These are phyloP conservation scores for Phytophthora constricta DNA, from an alignment of 352 stramenopile genomes.

Conservation along the genomic window DNA sequence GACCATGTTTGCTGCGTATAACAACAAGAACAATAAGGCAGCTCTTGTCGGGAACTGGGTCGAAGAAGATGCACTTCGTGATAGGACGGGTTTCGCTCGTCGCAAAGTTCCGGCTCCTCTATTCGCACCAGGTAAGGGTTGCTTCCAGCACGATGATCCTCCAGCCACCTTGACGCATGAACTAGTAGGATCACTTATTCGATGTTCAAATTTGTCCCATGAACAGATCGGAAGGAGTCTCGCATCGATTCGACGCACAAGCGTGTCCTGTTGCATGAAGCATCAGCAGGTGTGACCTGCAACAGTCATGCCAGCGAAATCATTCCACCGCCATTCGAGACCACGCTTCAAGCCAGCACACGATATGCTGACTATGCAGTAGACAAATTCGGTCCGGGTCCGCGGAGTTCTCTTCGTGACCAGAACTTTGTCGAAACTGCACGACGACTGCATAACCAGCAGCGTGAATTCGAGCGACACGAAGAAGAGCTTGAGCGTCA, in stretches of 20 bases:
- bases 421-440: constrained; percentile 51
- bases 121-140: constrained; percentile 38
- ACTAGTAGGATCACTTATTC: not conserved
- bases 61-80: constrained; percentile 76
- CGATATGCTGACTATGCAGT: constrained; percentile 55
- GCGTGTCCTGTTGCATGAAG: constrained; percentile 56
- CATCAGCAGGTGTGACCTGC: constrained; percentile 26
- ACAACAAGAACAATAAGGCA: constrained; percentile 83
- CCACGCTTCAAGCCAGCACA: constrained; percentile 59
- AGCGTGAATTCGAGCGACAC: constrained; percentile 38
- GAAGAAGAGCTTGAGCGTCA: constrained; percentile 31
- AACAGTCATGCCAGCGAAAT: constrained; percentile 41
- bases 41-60: constrained; percentile 87
- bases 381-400: constrained; percentile 30
- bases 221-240: constrained; percentile 49
- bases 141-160: not conserved
- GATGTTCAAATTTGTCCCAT: not conserved
- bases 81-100: constrained; percentile 63
- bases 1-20: too few species aligned
- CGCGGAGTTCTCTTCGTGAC: constrained; percentile 55
- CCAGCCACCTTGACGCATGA: too few species aligned
- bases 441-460: constrained; percentile 40
- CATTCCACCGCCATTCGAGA: constrained; percentile 50
- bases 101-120: constrained; percentile 52
- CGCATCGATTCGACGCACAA: constrained; percentile 55